Evolutionary conservation across 169 alveolate species (phyloP), one percentile per base, ranked within the genome.

Genomic region (Cryptosporidium viatorum): DNA sequence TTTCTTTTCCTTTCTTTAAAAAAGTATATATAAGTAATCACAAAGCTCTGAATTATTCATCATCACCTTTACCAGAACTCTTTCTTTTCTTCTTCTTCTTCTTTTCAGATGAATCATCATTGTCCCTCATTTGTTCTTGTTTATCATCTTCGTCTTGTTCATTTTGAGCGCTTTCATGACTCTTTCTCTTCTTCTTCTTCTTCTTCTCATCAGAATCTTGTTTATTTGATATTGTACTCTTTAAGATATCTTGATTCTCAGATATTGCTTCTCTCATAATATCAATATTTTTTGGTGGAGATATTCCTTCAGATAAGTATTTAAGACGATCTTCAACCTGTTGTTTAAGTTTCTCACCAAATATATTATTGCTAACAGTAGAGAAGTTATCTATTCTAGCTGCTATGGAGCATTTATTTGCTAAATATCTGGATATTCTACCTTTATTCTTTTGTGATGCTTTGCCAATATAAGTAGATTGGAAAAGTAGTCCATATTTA

Each of bases 381-480:
- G 95, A 92, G 92, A 97, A 97, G 41, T 94, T 91, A 94, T 98
- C 99, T 58, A 98, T 95, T 93, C 99, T 96, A 35, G 99, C 98
- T 31, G 99, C 99, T 87, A 98, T 94, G 12, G 99, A 98, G 84
- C 99, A 96, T 91, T 98, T 98, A 91, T 98, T 97, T 55, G 99
- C 99, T 50, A 98, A 93, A 80, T 97, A 98, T 73, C 99, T 93
- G 29, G 99, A 97, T 85, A 98, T 96, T 85, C 96, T 94, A 50
- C 99, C 99, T 91, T 98, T 97, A 93, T 97, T 95, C 92, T 97
- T 96, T 65, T 93, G 94, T 37, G 97, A 96, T 26, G 99, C 99
- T 91, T 97, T 95, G 3, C 99, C 99, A 69, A 98, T 98, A 93
- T 96, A 97, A 50, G 98, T 94, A 2, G 99, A 96, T 92, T 98